These are phyloP conservation scores for Diutina ranongensis DNA, from an alignment of 1,139 yeast genomes.

Conservation along the genomic window DNA sequence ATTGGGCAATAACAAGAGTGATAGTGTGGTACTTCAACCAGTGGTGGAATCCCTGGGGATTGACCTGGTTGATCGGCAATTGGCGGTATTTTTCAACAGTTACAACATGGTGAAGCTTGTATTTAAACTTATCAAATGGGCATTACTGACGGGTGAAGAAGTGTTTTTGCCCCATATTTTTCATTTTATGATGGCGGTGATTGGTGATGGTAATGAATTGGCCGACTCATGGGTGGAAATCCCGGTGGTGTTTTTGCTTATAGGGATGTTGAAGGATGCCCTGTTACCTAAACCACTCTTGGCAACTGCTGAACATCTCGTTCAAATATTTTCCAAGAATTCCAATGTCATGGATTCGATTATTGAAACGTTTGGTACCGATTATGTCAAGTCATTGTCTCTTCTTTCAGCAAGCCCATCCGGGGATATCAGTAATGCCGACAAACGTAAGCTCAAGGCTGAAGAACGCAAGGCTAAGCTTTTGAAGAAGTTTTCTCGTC, in stretches of 20 bases:
- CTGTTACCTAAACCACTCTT: conserved; percentile 34
- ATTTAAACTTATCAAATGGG: conserved; percentile 42
- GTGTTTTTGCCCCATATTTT: conserved; percentile 46
- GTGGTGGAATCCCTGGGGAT: conserved; percentile 24
- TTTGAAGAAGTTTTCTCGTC: conserved; percentile 30
- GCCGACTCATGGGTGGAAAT: conserved; percentile 33
- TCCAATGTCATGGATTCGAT: conserved; percentile 38
- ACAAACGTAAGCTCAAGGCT: conserved; percentile 17
- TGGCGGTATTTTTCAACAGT: conserved; percentile 45
- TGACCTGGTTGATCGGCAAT: conserved; percentile 19
- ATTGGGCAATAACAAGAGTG: conserved; percentile 19
- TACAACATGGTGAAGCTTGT: conserved; percentile 42
- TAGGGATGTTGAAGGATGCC: conserved; percentile 38
- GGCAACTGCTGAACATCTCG: conserved; percentile 42
- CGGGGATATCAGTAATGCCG: conserved; percentile 18
- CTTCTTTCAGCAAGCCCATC: conserved; percentile 13
- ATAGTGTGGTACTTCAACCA: conserved; percentile 32
- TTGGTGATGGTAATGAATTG: conserved; percentile 16
- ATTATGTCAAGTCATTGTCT: conserved; percentile 32
- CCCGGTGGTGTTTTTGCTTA: conserved; percentile 44
- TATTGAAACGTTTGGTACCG: conserved; percentile 46
- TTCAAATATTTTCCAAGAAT: conserved; percentile 31
- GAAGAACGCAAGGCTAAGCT: conserved; percentile 26
- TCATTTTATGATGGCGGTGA: conserved; percentile 55
- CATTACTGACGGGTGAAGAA: conserved; percentile 40